Percentiles rank a stretch among this genome's conserved stretches.
phyloP scores from a whole-genome alignment of 2,329 filamentous ascomycete species.

The Pseudopyricularia javanii region DNA sequence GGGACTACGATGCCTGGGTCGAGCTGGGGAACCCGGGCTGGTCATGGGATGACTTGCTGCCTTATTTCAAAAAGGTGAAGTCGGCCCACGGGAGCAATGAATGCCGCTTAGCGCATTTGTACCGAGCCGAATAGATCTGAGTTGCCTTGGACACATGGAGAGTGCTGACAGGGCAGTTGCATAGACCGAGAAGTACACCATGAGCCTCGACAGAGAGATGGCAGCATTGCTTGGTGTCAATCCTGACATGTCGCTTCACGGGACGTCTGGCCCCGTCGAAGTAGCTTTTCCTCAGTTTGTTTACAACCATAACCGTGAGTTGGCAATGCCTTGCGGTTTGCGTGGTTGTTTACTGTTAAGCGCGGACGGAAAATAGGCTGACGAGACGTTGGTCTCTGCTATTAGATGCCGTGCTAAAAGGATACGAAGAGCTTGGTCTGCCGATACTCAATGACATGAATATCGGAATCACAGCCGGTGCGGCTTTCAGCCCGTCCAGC shows the following conservation, averaged over 20 bases:
- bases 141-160: not conserved
- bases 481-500: not conserved
- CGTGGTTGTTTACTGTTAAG: not conserved
- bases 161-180: slow-evolving; percentile 6
- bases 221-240: slow-evolving; percentile 32
- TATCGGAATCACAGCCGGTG: not conserved
- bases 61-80: not conserved
- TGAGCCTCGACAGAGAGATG: slow-evolving; percentile 14
- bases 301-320: slow-evolving; percentile 1
- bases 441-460: not conserved
- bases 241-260: slow-evolving; percentile 10
- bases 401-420: not conserved
- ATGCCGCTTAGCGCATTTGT: not conserved
- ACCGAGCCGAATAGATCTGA: not conserved
- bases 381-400: not conserved
- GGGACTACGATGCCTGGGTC: slow-evolving; percentile 45
- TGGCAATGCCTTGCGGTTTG: not conserved
- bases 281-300: slow-evolving; percentile 23
- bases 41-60: slow-evolving; percentile 32
- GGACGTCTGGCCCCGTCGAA: slow-evolving; percentile 14
- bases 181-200: slow-evolving; percentile 22
- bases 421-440: not conserved
- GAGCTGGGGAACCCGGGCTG: slow-evolving; percentile 45
- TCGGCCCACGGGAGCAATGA: too few species aligned
- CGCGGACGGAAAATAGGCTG: not conserved